Evolutionary conservation across 768 basidiomycete species (phyloP), one percentile per base, ranked within the genome.

Genomic region (Tulasnella sp.): DNA sequence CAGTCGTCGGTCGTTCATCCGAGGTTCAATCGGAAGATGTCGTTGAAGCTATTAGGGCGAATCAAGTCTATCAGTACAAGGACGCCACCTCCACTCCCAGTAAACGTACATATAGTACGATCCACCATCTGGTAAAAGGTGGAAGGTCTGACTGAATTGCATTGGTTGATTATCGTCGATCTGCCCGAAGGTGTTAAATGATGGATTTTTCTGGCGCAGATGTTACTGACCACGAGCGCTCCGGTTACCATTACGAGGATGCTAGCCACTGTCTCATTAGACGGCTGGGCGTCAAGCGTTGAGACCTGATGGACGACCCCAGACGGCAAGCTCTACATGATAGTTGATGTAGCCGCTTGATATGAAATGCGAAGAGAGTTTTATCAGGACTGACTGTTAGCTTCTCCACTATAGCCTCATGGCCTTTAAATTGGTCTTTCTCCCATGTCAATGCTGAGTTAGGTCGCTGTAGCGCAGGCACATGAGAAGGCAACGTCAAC

Each of bases 91-190:
- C 17, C n/a, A 38, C 45, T 3, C 38, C n/a, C n/a, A n/a, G n/a
- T n/a, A n/a, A n/a, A 75, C 88, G 49, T 72, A 93, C 92, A 98
- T 87, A 69, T 84, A 97, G 77, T 86, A 94, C 65, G 80, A 80
- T 19, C 64, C 66, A 4, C 76, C 80, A 2, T 94, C 88, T 26
- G 81, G 84, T 55, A 88, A 78, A 60, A 99, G 82, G 65, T 95
- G 91, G 82, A 99, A 99, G 63, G 83, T 76, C 73, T 99, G 96
- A 64, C 84, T 88, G 77, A 89, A 99, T 67, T 82, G 83, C 59
- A 99, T 75, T n/a, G 89, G 82, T 65, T 88, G 44, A 64, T 76
- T 77, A 63, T 87, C 89, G 66, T 97, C 94, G 64, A 98, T 82
- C 89, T 91, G 65, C 53, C 61, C 62, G 42, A 48, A 48, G 61